phyloP scores from a whole-genome alignment of 2,329 filamentous ascomycete species.

The Colletotrichum sidae region DNA sequence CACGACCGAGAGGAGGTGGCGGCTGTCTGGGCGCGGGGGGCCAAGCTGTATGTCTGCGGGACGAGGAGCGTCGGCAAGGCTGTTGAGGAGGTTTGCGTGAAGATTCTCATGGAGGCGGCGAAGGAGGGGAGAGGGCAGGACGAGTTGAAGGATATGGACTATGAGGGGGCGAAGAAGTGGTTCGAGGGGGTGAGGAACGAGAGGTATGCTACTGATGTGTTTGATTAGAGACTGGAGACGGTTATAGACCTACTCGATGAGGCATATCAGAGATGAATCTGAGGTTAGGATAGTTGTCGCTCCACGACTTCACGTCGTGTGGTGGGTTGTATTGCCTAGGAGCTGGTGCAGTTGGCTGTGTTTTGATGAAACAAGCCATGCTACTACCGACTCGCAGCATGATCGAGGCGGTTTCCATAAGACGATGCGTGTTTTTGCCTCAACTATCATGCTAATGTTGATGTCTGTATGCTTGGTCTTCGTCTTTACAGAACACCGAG shows the following conservation, averaged over 20 bases:
- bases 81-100: slow-evolving; percentile 48
- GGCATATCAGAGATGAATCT: too few species aligned
- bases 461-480: too few species aligned
- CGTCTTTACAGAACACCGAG: too few species aligned
- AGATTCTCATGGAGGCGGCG: slow-evolving; percentile 32
- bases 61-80: slow-evolving; percentile 56
- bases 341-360: too few species aligned
- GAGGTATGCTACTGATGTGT: slow-evolving; percentile 71
- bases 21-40: slow-evolving; percentile 49
- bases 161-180: slow-evolving; percentile 57
- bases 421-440: too few species aligned
- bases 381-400: too few species aligned
- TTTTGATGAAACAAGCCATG: too few species aligned
- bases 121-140: slow-evolving; percentile 41
- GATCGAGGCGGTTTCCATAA: too few species aligned
- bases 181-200: slow-evolving; percentile 64
- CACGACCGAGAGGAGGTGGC: slow-evolving; percentile 46
- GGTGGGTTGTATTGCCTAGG: too few species aligned
- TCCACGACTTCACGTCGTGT: too few species aligned
- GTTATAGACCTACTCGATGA: not conserved
- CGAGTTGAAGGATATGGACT: slow-evolving; percentile 40
- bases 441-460: too few species aligned
- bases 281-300: too few species aligned
- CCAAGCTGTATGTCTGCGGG: slow-evolving; percentile 73
- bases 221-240: slow-evolving; percentile 53